A percentile compares a stretch with the other conserved stretches of the same genome.
Evolutionary conservation across 306 rosid species (phyloP).

Genomic region (Pueraria montana): DNA sequence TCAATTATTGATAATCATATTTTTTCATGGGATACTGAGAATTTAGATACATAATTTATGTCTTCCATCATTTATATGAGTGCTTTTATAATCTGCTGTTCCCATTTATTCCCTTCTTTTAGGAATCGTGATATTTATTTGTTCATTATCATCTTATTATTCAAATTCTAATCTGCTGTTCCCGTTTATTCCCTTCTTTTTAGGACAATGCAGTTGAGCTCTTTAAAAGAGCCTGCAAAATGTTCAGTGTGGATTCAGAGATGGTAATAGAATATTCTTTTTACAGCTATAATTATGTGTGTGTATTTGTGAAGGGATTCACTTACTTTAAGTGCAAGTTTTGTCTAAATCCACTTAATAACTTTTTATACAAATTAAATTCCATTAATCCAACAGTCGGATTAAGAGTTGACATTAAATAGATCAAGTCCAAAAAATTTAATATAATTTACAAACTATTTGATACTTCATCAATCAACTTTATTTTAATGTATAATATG

Average conservation of each 20-base stretch:
- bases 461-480: neutral
- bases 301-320: neutral
- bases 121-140: conserved; percentile 24
- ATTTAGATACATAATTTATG: conserved; percentile 6
- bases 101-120: too few species aligned
- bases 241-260: conserved; percentile 86
- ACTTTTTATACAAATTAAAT: neutral
- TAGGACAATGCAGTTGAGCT: conserved; percentile 88
- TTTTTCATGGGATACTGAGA: conserved; percentile 38
- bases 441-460: neutral
- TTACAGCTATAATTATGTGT: neutral
- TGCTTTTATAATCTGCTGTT: too few species aligned
- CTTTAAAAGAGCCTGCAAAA: conserved; percentile 91
- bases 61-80: conserved; percentile 13
- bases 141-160: conserved; percentile 20
- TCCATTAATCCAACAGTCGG: neutral
- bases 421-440: neutral
- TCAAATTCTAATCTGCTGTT: conserved; percentile 36
- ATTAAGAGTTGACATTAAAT: conserved; percentile 4
- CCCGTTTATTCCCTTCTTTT: conserved; percentile 39
- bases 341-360: neutral
- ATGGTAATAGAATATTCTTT: conserved; percentile 67
- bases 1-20: conserved; percentile 14
- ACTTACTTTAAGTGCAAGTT: neutral
- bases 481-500: neutral